Evolutionary conservation across 2,329 filamentous ascomycete species (phyloP).

Genomic region (Microcyclospora tardicrescens): DNA sequence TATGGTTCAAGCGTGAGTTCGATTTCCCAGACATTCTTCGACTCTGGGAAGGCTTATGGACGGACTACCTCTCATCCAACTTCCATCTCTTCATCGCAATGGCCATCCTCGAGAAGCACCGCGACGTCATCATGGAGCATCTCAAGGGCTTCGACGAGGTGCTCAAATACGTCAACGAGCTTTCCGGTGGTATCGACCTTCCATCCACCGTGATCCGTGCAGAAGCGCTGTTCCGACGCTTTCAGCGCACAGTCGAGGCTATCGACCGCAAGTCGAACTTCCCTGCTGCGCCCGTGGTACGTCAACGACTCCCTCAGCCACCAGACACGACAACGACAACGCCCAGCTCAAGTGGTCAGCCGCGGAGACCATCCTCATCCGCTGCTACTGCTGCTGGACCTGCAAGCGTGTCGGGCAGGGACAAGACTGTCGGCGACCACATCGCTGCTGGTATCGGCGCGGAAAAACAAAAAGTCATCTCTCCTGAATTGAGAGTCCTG

Average conservation of each 20-base stretch:
- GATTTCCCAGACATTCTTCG: constrained; percentile 74
- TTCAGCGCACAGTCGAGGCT: constrained; percentile 76
- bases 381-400: constrained; percentile 1
- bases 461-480: constrained; percentile 43
- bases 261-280: constrained; percentile 88
- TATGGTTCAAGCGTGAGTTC: constrained; percentile 99
- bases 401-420: constrained; percentile 26
- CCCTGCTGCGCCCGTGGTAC: constrained; percentile 40
- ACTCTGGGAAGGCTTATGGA: constrained; percentile 91
- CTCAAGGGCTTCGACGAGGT: constrained; percentile 93
- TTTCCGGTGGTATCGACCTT: constrained; percentile 85
- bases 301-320: constrained; percentile 34
- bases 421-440: constrained; percentile 22
- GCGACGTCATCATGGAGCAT: constrained; percentile 93
- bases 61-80: constrained; percentile 73
- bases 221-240: constrained; percentile 76
- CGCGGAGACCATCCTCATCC: constrained; percentile 3
- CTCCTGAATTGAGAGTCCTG: constrained; percentile 47
- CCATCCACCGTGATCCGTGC: constrained; percentile 75
- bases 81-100: constrained; percentile 93
- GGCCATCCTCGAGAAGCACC: constrained; percentile 87
- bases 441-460: constrained; percentile 11
- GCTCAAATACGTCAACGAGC: constrained; percentile 94
- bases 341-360: constrained; percentile 11
- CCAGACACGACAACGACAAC: constrained; percentile 8